phyloP scores from a whole-genome alignment of 257 asterid species.

The Solanum clarkiae region DNA sequence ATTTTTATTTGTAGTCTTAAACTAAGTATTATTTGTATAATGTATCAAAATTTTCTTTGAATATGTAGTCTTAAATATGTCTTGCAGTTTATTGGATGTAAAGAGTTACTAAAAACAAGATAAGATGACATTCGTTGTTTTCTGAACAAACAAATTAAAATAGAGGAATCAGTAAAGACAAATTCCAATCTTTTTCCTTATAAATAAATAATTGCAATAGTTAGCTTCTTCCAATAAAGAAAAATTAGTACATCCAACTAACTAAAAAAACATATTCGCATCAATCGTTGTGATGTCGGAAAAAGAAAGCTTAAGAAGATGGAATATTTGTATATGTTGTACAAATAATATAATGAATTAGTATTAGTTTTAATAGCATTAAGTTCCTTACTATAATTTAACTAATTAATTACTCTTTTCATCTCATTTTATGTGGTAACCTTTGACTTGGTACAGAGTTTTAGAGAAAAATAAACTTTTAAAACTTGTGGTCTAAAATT shows the following conservation, averaged over 20 bases:
- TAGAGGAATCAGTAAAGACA: neutral
- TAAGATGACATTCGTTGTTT: neutral
- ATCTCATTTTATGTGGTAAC: too few relatives aligned
- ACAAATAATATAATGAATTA: neutral
- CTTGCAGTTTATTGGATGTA: neutral
- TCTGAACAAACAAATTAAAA: neutral
- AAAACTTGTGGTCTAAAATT: too few relatives aligned
- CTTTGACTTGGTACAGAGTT: too few relatives aligned
- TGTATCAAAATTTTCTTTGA: neutral
- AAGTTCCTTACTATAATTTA: too few relatives aligned
- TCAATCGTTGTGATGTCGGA: too few relatives aligned
- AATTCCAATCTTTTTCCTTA: neutral
- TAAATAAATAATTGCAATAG: neutral
- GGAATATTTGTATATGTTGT: too few relatives aligned
- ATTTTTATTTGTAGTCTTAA: neutral
- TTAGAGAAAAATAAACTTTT: too few relatives aligned
- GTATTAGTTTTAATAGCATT: too few relatives aligned
- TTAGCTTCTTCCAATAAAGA: neutral
- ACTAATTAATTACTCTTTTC: too few relatives aligned
- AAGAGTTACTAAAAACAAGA: neutral
- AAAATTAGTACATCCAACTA: neutral
- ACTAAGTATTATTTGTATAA: neutral
- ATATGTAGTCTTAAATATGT: neutral
- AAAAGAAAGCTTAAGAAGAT: too few relatives aligned
- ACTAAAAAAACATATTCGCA: neutral